phyloP scores from a whole-genome alignment of 2,329 filamentous ascomycete species.

The Fusarium tricinctum region DNA sequence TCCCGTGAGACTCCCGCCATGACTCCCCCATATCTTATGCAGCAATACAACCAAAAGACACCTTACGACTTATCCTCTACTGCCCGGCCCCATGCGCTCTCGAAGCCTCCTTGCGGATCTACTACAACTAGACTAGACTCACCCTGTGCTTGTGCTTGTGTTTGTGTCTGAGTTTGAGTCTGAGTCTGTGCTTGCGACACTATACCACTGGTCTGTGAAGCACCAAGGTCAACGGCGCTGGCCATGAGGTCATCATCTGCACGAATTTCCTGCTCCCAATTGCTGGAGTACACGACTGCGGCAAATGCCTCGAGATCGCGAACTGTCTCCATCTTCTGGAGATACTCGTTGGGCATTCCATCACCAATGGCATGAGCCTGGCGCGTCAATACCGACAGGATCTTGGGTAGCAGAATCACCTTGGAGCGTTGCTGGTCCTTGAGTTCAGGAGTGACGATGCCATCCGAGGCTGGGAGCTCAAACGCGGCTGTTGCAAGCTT shows the following conservation, averaged over 20 bases:
- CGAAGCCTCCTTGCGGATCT: constrained; percentile 67
- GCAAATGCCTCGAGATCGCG: constrained; percentile 85
- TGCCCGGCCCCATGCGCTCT: constrained; percentile 79
- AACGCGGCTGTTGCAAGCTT: constrained; percentile 86
- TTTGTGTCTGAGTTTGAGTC: neutral
- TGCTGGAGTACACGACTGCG: constrained; percentile 88
- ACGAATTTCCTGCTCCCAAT: constrained; percentile 78
- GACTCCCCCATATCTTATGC: constrained; percentile 35
- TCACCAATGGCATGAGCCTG: constrained; percentile 92
- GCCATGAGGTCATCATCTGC: constrained; percentile 60
- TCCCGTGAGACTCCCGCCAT: constrained; percentile 26
- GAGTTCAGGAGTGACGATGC: constrained; percentile 63
- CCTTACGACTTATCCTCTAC: constrained; percentile 49
- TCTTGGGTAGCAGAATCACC: constrained; percentile 80
- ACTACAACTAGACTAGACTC: constrained; percentile 70
- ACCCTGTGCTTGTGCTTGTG: constrained; percentile 18
- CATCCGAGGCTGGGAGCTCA: constrained; percentile 62
- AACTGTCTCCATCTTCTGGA: constrained; percentile 81
- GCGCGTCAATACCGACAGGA: constrained; percentile 88
- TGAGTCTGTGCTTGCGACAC: constrained; percentile 36
- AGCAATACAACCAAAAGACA: constrained; percentile 26
- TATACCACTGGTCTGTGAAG: constrained; percentile 35
- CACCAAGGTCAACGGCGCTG: constrained; percentile 55
- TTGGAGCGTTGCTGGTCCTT: constrained; percentile 71
- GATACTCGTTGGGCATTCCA: constrained; percentile 78